Evolutionary conservation across 2,329 filamentous ascomycete genomes (phyloP).

Genomic region (Apiospora saccharicola): DNA sequence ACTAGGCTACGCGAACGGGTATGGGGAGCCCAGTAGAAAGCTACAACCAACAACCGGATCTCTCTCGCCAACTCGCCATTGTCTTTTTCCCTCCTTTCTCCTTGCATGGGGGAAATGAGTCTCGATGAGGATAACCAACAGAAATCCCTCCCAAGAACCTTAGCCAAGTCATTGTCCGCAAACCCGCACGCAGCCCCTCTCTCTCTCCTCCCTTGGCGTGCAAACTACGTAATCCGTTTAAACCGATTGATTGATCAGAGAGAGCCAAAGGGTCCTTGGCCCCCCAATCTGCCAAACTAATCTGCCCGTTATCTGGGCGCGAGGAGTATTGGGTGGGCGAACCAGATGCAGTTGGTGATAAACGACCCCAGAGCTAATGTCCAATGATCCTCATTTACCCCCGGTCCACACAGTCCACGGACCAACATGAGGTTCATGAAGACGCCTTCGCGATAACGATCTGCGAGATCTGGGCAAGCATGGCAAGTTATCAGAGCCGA

Average conservation of each 20-base stretch:
- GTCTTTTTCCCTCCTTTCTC: not conserved
- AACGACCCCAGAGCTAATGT: conserved; percentile 17
- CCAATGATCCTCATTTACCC: not conserved
- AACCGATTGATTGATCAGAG: not conserved
- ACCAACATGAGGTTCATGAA: conserved; percentile 15
- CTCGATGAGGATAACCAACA: conserved; percentile 7
- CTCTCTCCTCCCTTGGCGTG: conserved; percentile 4
- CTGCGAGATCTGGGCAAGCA: conserved; percentile 20
- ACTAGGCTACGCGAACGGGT: not conserved
- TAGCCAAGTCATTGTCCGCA: not conserved
- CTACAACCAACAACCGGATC: not conserved
- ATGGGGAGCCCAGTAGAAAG: too few relatives aligned
- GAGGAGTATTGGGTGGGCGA: not conserved
- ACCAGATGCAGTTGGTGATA: not conserved
- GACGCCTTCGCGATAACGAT: conserved; percentile 2
- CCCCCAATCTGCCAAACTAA: not conserved
- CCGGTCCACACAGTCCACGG: conserved; percentile 15
- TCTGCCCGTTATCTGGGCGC: not conserved
- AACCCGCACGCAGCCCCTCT: not conserved
- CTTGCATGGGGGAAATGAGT: conserved; percentile 21
- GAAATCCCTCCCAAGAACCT: not conserved
- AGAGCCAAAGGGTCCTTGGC: too few relatives aligned
- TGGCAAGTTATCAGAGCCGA: not conserved
- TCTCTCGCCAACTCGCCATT: not conserved
- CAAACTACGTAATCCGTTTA: not conserved